Evolutionary conservation across 805 yeast species (phyloP).

Genomic region (Monosporozyma yasuniensis): DNA sequence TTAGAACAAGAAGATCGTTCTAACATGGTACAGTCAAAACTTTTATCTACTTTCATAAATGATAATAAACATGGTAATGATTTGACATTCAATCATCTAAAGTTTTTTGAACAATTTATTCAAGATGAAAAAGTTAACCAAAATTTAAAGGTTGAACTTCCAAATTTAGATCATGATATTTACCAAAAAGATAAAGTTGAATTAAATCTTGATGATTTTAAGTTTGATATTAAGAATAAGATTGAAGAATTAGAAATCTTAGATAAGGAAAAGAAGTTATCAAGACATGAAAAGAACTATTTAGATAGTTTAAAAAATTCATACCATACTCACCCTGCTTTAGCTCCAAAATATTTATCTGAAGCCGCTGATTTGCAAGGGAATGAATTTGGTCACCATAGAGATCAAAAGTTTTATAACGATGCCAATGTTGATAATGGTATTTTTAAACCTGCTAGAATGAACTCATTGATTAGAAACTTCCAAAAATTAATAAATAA

Average conservation of each 20-base stretch:
- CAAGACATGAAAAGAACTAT: conserved; percentile 25
- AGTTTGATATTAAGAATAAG: conserved; percentile 20
- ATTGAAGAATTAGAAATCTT: conserved; percentile 18
- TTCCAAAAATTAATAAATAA: conserved; percentile 42
- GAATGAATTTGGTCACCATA: conserved; percentile 33
- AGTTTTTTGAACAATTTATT: conserved; percentile 13
- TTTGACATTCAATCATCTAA: conserved; percentile 16
- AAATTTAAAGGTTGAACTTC: conserved; percentile 10
- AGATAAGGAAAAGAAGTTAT: conserved; percentile 13
- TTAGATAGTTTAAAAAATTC: conserved; percentile 31
- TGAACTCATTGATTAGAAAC: conserved; percentile 42
- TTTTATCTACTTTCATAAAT: conserved; percentile 1
- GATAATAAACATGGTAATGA: conserved; percentile 2
- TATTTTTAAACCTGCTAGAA: conserved; percentile 14
- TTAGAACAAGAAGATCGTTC: conserved; percentile 7
- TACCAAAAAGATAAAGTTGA: conserved; percentile 11
- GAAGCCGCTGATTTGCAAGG: conserved; percentile 11
- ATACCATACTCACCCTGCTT: conserved; percentile 21
- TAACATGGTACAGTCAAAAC: conserved; percentile 15
- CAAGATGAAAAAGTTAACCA: conserved; percentile 5
- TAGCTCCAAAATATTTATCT: conserved; percentile 34
- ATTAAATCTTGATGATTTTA: conserved; percentile 19
- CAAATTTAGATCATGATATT: conserved; percentile 7
- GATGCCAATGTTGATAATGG: conserved; percentile 38
- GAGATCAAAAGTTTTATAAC: conserved; percentile 53